These are phyloP conservation scores for Kitagawia praeruptora DNA, from an alignment of 129 eudicot species.

Conservation along the genomic window DNA sequence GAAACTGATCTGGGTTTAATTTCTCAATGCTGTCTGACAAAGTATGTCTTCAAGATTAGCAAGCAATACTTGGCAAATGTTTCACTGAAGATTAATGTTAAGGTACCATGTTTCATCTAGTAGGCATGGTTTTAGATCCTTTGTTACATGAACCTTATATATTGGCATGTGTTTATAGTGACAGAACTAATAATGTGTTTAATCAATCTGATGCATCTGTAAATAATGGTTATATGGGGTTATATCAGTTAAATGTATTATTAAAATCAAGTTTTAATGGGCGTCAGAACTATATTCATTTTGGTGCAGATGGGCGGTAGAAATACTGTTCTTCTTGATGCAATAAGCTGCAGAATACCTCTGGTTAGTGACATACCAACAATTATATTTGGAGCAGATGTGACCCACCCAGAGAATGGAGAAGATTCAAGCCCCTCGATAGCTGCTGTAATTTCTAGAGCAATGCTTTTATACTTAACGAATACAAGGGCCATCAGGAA, in stretches of 20 bases:
- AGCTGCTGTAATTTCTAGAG: conserved; percentile 55
- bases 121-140: background rate
- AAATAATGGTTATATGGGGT: background rate
- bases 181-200: background rate
- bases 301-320: conserved; percentile 73
- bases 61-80: conserved; percentile 85
- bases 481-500: background rate
- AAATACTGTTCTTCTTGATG: conserved; percentile 83
- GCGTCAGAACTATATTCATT: background rate
- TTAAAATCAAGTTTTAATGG: background rate
- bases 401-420: conserved; percentile 89
- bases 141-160: background rate
- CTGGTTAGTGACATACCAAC: conserved; percentile 89
- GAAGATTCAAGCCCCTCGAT: conserved; percentile 93
- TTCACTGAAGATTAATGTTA: conserved; percentile 80
- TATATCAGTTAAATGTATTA: background rate
- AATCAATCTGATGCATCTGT: background rate
- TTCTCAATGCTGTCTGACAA: conserved; percentile 86
- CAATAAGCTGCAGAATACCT: conserved; percentile 76
- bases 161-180: background rate
- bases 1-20: conserved; percentile 93
- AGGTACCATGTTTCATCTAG: conserved; percentile 25
- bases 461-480: background rate
- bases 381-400: conserved; percentile 92
- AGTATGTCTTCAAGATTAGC: conserved; percentile 73